Percentiles rank a stretch among this genome's conserved stretches.
These are phyloP conservation scores for Populus nigra DNA, from an alignment of 345 rosid species.

Conservation along the genomic window DNA sequence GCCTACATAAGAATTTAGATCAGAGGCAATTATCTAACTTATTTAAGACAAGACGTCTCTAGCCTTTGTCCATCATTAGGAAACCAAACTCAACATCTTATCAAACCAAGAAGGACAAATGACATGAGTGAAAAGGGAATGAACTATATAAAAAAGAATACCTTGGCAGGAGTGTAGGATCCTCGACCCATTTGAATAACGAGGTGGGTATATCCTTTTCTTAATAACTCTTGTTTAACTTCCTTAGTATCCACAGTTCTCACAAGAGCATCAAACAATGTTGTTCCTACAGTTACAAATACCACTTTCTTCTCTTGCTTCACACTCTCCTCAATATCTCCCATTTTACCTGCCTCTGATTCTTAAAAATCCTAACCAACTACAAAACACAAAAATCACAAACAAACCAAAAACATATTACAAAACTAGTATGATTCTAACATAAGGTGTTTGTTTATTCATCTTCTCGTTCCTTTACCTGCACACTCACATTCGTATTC, in stretches of 20 bases:
- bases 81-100: not conserved
- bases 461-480: not conserved
- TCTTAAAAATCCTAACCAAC: not conserved
- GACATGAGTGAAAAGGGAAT: not conserved
- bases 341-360: slow-evolving; percentile 18
- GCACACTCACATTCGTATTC: not conserved
- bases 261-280: slow-evolving; percentile 79
- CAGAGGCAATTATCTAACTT: not conserved
- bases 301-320: slow-evolving; percentile 37
- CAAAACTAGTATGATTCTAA: not conserved
- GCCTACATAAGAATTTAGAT: not conserved
- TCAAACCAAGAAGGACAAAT: not conserved
- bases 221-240: slow-evolving; percentile 52
- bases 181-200: slow-evolving; percentile 91
- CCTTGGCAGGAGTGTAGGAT: slow-evolving; percentile 60
- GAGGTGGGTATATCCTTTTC: slow-evolving; percentile 74
- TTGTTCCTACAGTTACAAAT: slow-evolving; percentile 89
- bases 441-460: not conserved
- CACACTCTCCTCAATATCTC: slow-evolving; percentile 18
- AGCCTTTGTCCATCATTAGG: not conserved
- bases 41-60: not conserved
- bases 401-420: not conserved
- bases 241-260: slow-evolving; percentile 51
- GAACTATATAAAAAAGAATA: slow-evolving; percentile 7
- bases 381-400: not conserved